These are phyloP conservation scores for Aspergillus avenaceus DNA, from an alignment of 495 filamentous ascomycete species.

Conservation along the genomic window DNA sequence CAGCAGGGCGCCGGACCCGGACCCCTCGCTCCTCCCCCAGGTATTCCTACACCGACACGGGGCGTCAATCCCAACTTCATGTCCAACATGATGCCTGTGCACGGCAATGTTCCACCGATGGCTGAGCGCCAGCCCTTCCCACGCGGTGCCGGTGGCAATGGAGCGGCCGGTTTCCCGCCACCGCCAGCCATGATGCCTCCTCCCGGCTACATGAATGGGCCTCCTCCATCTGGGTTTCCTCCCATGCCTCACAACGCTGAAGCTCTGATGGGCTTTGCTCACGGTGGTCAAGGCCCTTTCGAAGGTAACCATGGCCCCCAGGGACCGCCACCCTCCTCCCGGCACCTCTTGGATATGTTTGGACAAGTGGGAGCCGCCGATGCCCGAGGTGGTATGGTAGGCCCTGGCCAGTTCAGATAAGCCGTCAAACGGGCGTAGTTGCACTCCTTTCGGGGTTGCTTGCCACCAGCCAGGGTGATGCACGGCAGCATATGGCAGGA, in stretches of 20 bases:
- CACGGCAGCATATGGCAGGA: background rate
- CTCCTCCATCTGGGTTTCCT: slow-evolving; percentile 43
- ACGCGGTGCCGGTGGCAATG: slow-evolving; percentile 24
- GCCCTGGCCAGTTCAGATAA: slow-evolving; percentile 38
- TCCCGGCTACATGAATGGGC: slow-evolving; percentile 47
- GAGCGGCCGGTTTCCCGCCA: slow-evolving; percentile 20
- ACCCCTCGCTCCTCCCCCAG: slow-evolving; percentile 44
- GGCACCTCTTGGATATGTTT: slow-evolving; percentile 45
- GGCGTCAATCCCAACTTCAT: slow-evolving; percentile 41
- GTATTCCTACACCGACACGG: slow-evolving; percentile 37
- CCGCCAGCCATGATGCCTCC: slow-evolving; percentile 50
- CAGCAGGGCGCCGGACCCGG: slow-evolving; percentile 33
- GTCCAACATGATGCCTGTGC: slow-evolving; percentile 43
- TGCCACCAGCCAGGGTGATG: background rate
- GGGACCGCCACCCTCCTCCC: slow-evolving; percentile 39
- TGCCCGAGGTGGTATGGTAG: slow-evolving; percentile 37
- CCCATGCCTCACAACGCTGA: slow-evolving; percentile 44
- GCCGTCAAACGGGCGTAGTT: background rate
- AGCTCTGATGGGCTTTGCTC: slow-evolving; percentile 36
- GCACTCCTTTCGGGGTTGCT: background rate
- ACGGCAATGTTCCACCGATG: slow-evolving; percentile 29
- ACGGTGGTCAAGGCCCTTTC: slow-evolving; percentile 32
- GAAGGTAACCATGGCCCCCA: slow-evolving; percentile 36
- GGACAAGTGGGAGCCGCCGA: slow-evolving; percentile 38
- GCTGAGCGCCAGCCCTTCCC: slow-evolving; percentile 40